Percentiles rank a stretch among this genome's conserved stretches.
phyloP scores from a whole-genome alignment of 768 basidiomycete species.

The Serendipita vermifera region DNA sequence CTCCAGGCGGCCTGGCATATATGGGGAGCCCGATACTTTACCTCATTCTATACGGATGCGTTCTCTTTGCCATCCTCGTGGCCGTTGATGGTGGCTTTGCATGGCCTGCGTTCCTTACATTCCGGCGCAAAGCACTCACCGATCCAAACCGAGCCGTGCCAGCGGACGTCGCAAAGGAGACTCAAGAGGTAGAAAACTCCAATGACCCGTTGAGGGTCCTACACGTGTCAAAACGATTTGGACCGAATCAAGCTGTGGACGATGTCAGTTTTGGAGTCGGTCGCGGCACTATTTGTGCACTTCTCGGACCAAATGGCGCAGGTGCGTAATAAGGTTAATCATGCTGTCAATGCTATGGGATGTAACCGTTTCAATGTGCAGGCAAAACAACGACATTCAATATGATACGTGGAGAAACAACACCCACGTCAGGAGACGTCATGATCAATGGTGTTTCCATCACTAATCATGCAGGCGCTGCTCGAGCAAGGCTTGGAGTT shows the following conservation, averaged over 20 bases:
- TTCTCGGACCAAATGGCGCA: constrained; percentile 73
- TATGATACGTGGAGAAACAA: constrained; percentile 57
- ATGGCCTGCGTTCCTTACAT: constrained; percentile 18
- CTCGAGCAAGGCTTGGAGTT: constrained; percentile 60
- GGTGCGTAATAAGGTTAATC: not conserved
- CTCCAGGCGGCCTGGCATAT: constrained; percentile 41
- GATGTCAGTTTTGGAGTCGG: constrained; percentile 58
- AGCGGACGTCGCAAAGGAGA: constrained; percentile 45
- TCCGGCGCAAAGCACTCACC: constrained; percentile 3
- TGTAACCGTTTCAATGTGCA: no score
- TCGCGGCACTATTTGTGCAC: constrained; percentile 49
- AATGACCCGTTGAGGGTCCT: constrained; percentile 50
- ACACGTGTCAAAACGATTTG: constrained; percentile 48
- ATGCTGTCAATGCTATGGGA: not conserved
- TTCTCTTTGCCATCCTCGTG: constrained; percentile 51
- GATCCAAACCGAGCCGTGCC: constrained; percentile 5
- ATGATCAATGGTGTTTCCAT: constrained; percentile 55
- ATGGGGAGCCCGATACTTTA: constrained; percentile 69
- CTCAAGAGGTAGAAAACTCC: constrained; percentile 33
- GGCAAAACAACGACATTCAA: constrained; percentile 77
- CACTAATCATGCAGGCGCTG: constrained; percentile 45
- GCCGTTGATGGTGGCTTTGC: constrained; percentile 60
- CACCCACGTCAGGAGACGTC: constrained; percentile 57
- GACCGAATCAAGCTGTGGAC: constrained; percentile 43
- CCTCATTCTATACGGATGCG: constrained; percentile 44